Base-by-base conservation (phyloP, 441 rosid genomes). In the Pelargonium fulgidum region DNA sequence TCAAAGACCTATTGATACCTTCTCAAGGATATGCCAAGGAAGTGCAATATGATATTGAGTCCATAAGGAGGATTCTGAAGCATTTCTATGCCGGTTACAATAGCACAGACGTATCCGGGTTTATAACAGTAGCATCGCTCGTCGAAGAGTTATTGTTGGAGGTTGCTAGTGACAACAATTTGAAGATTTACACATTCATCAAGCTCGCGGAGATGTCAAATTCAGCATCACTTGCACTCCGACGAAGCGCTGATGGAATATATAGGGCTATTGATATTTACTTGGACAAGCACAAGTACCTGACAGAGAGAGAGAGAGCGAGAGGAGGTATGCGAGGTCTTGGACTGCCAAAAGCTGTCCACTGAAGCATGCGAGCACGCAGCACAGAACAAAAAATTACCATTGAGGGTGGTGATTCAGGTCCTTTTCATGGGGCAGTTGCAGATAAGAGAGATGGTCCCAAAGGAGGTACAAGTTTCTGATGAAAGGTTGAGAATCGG, bases 321-420 rank as follows among this genome's bases (percentile, higher is more conserved):
- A 72, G 87, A 85, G 68, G 87, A 87, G 76, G 83, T 76, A n/a
- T 93, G 97, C 61, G 72, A 69, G 74, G 80, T 86, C 45, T 70
- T 93, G 80, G 87, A 90, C 61, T 85, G 81, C 75, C 75, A 73
- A 13, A 88, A 91, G 70, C 71, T 89, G 82, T 87, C 97, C 0
- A 76, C 77, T 1, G 88, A 85, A 76, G 96, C 96, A 1, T 78
- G 83, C 52, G 88, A 85, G 65, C 96, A 91, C 4, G 98, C 94
- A 0, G 81, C 87, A 0, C 85, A 77, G 68, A 93, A 93, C 16
- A 87, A 85, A 69, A 85, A 81, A 56, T 73, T 93, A 71, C 97
- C 98, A 0, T 7, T 93, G 76, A 81, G 94, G 80, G 79, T 88
- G 26, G 81, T 81, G 14, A 73, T 89, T 70, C 87, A 82, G 67